Evolutionary conservation across 164 flowering plant genomes (phyloP).

Genomic region (Paratinospora sagittata): DNA sequence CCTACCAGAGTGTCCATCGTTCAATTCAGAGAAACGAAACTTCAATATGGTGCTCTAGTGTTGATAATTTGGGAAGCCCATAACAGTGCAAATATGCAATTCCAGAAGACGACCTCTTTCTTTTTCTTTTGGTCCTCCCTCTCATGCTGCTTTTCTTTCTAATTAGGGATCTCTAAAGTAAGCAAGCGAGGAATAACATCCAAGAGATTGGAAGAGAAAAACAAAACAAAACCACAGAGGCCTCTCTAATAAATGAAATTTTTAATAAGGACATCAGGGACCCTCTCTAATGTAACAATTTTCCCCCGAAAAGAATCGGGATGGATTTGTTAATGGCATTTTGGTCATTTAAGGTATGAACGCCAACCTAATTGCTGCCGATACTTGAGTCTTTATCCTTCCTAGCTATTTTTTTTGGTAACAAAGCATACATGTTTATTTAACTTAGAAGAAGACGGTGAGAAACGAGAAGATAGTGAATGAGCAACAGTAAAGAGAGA

Average conservation of each 20-base stretch:
- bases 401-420: background rate
- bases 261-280: background rate
- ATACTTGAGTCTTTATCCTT: background rate
- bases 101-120: background rate
- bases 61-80: background rate
- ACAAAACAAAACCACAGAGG: background rate
- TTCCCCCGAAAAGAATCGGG: background rate
- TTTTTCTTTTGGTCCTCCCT: background rate
- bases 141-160: background rate
- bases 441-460: too few relatives aligned
- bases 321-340: constrained; percentile 1
- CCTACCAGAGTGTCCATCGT: background rate
- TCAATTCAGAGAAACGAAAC: background rate
- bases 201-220: background rate
- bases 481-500: background rate
- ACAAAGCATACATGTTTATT: too few relatives aligned
- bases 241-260: too few relatives aligned
- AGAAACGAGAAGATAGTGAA: background rate
- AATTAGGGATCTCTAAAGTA: background rate
- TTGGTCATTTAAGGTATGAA: constrained; percentile 1
- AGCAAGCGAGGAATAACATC: background rate
- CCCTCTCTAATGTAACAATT: background rate
- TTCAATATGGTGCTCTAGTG: background rate
- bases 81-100: background rate
- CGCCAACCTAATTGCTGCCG: too few relatives aligned